Evolutionary conservation across 495 filamentous ascomycete species (phyloP).

Genomic region (Penicillium lagena): DNA sequence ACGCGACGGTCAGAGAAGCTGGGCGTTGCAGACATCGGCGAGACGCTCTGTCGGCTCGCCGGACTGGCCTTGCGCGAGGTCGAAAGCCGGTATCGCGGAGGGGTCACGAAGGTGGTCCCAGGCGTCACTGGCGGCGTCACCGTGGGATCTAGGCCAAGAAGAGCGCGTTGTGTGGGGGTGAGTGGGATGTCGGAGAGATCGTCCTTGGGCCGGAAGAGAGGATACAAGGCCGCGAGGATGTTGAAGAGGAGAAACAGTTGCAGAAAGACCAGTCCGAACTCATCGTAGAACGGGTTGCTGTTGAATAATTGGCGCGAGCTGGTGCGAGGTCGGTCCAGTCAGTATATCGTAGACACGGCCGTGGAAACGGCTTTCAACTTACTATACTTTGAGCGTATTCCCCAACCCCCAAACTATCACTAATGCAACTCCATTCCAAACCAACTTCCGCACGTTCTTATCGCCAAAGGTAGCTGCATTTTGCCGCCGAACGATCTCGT

Average conservation of each 20-base stretch:
- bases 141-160: constrained; percentile 75
- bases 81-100: constrained; percentile 78
- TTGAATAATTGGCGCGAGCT: constrained; percentile 21
- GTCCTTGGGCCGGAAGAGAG: constrained; percentile 63
- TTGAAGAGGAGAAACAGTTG: constrained; percentile 60
- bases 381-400: constrained; percentile 31
- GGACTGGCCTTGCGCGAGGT: constrained; percentile 51
- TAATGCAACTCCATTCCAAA: constrained; percentile 56
- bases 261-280: constrained; percentile 36
- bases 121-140: constrained; percentile 58
- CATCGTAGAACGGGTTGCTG: constrained; percentile 20
- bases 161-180: constrained; percentile 78
- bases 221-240: constrained; percentile 56
- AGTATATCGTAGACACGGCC: background rate
- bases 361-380: constrained; percentile 6
- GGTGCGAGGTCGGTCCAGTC: background rate
- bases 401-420: constrained; percentile 37
- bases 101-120: constrained; percentile 65
- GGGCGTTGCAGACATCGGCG: constrained; percentile 40
- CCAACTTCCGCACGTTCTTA: constrained; percentile 56
- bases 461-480: constrained; percentile 67
- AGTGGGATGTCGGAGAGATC: constrained; percentile 84
- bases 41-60: constrained; percentile 44
- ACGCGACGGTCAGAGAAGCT: constrained; percentile 35
- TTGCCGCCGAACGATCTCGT: constrained; percentile 71